Evolutionary conservation across 805 yeast species (phyloP), one percentile per base, ranked within the genome.

Genomic region (Metschnikowia picachoensis): DNA sequence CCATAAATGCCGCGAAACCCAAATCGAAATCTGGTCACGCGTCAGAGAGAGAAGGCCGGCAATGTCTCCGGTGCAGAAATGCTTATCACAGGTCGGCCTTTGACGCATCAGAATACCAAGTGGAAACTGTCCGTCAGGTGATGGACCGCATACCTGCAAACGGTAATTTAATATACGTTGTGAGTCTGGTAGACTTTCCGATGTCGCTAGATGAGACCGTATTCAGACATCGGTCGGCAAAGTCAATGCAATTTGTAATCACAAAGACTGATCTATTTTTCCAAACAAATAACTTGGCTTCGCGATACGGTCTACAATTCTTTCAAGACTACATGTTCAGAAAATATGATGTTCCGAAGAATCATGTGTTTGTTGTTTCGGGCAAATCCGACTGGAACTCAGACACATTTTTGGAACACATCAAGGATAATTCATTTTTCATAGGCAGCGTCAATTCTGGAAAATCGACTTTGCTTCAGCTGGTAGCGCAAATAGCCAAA

Each of bases 171-270:
- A 74, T 83, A 2, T 82, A 85, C 57, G 79, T 86, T 1, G 68
- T 84, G 9, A 82, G 85, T 31, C 80, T 85, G 1, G 61, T 75
- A 12, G 95, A 87, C 53, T 87, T 87, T 58, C 96, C 97, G 1
- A 65, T 84, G 35, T 73, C 83, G 7, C 56, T 83, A 3, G 66
- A 74, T 47, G 55, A 58, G 8, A 52, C 58, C 3, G 62, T 78
- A 8, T 56, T 69, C 25, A 56, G 67, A 33, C 61, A 60, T 37
- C 55, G 73, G 29, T 53, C 66, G 3, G 64, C 73, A 0, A 45
- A 54, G n/a, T 62, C 67, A 6, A 54, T 77, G 20, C 65, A 64
- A 38, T 74, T 72, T 42, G 61, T 75, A 3, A 58, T 77, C 14
- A 76, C 71, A 41, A 67, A 75, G 43, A 50, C 67, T 5, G 85